phyloP scores from a whole-genome alignment of 2,329 filamentous ascomycete species.

The Tolypocladium amazonense region DNA sequence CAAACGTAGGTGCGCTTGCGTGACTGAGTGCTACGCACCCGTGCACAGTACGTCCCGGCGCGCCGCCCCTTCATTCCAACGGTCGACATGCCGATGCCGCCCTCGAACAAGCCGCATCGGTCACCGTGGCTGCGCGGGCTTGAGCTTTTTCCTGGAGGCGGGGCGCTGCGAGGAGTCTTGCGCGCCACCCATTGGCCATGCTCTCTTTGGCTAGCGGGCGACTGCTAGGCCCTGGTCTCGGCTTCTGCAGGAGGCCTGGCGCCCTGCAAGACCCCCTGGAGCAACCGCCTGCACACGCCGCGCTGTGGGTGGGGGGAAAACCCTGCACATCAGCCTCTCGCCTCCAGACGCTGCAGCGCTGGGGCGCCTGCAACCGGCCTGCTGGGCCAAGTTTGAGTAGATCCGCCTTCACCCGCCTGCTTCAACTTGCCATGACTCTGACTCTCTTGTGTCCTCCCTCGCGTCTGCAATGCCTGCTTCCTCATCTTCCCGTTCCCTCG shows the following conservation, averaged over 20 bases:
- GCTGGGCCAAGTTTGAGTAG: conserved; percentile 3
- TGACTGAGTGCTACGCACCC: not conserved
- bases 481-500: not conserved
- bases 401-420: conserved; percentile 2
- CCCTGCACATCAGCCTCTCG: not conserved
- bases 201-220: not conserved
- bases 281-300: not conserved
- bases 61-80: not conserved
- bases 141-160: not conserved
- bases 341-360: not conserved
- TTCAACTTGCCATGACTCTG: not conserved
- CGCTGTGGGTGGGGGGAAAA: not conserved
- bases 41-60: not conserved
- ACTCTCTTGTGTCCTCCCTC: conserved; percentile 2
- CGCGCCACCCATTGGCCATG: not conserved
- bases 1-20: not conserved
- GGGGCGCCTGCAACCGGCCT: conserved; percentile 4
- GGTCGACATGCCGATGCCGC: not conserved
- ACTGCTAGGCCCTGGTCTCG: not conserved
- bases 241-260: not conserved
- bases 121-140: no score
- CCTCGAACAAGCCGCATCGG: not conserved
- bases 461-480: conserved; percentile 3
- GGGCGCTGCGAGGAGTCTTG: not conserved
- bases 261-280: not conserved